phyloP scores from a whole-genome alignment of 495 filamentous ascomycete species.

The Tuber microsphaerosporum region DNA sequence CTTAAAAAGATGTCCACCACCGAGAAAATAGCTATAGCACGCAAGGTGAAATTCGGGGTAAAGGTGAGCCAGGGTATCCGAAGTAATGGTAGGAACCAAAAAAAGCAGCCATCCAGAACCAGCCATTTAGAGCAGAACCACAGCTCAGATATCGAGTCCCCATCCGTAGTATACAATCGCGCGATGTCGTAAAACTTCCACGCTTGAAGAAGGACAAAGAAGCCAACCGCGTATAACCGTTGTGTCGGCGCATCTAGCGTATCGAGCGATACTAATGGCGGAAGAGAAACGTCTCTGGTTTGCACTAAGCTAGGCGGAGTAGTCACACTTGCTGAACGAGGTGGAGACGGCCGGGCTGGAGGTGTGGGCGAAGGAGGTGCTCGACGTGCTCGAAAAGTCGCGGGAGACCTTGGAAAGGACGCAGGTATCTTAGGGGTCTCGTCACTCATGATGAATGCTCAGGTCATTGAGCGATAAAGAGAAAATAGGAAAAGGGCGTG shows the following conservation, averaged over 20 bases:
- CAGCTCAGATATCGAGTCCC: constrained; percentile 46
- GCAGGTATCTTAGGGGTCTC: constrained; percentile 32
- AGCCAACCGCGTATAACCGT: constrained; percentile 69
- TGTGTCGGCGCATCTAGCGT: constrained; percentile 82
- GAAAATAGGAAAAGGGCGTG: not conserved
- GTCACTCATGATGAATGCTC: constrained; percentile 21
- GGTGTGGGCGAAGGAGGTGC: not conserved
- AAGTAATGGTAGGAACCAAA: constrained; percentile 74
- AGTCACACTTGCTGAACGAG: not conserved
- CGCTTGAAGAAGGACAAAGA: constrained; percentile 64
- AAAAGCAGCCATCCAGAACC: constrained; percentile 68
- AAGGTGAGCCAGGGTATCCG: constrained; percentile 78
- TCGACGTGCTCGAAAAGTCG: constrained; percentile 11
- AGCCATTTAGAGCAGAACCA: constrained; percentile 92
- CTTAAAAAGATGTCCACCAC: constrained; percentile 74
- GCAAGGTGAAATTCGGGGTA: constrained; percentile 25
- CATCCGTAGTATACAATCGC: constrained; percentile 46
- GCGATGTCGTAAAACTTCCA: constrained; percentile 83
- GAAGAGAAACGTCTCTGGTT: not conserved
- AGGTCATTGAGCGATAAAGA: constrained; percentile 25
- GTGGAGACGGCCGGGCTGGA: not conserved
- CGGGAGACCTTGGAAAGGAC: constrained; percentile 35
- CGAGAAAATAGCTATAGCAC: constrained; percentile 39
- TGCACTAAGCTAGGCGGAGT: constrained; percentile 19
- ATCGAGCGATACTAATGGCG: constrained; percentile 34